Conservation (phyloP, 805 yeast genomes). For the Candida hispaniensis region DNA sequence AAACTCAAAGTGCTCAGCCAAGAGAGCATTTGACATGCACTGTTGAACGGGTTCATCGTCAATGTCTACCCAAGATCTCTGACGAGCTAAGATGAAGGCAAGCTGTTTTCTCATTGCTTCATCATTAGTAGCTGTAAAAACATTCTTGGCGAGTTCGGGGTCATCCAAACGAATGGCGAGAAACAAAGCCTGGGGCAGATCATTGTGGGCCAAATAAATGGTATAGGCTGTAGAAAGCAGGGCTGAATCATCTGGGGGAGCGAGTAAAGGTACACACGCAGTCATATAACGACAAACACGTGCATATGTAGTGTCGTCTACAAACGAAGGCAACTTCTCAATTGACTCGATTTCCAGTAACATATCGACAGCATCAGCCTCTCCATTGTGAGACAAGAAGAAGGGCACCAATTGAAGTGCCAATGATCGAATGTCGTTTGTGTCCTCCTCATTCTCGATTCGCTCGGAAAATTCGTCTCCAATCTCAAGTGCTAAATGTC, state of each 20-base stretch:
- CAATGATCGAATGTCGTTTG: conserved; percentile 43
- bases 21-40: conserved; percentile 66
- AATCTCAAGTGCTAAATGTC: conserved; percentile 90
- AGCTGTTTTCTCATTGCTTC: conserved; percentile 66
- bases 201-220: conserved; percentile 67
- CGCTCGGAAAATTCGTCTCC: conserved; percentile 59
- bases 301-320: conserved; percentile 71
- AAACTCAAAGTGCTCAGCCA: conserved; percentile 70
- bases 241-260: conserved; percentile 85
- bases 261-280: conserved; percentile 89
- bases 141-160: conserved; percentile 62
- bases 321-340: conserved; percentile 69
- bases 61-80: conserved; percentile 64
- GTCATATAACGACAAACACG: conserved; percentile 92
- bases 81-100: conserved; percentile 79
- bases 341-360: conserved; percentile 81
- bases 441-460: conserved; percentile 23
- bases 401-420: conserved; percentile 75
- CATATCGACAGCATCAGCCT: conserved; percentile 95
- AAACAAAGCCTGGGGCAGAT: conserved; percentile 80
- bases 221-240: conserved; percentile 82
- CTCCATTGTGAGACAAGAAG: conserved; percentile 90
- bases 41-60: conserved; percentile 57
- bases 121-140: conserved; percentile 73
- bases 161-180: conserved; percentile 85